These are phyloP conservation scores for Kluyveromyces siamensis DNA, from an alignment of 805 yeast species.

Conservation along the genomic window DNA sequence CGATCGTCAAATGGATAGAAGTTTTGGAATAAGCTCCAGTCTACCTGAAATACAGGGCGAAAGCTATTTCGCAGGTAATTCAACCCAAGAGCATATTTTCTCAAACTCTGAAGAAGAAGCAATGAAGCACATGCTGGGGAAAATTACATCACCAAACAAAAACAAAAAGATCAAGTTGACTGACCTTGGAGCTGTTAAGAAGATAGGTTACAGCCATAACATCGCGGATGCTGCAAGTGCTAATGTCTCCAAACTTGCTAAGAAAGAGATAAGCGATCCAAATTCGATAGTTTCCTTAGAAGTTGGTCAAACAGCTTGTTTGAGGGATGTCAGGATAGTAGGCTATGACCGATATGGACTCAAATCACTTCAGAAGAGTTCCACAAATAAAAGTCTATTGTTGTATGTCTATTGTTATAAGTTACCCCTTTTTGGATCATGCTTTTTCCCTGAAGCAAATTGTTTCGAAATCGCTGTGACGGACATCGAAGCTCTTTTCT, in stretches of 20 bases:
- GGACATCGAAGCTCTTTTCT: neutral
- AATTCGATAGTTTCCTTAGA: neutral
- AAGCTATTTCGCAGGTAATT: neutral
- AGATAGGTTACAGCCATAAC: neutral
- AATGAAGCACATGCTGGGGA: neutral
- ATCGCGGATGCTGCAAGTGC: neutral
- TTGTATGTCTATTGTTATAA: constrained; percentile 1
- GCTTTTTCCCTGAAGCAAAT: neutral
- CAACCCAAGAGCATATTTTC: neutral
- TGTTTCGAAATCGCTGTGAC: neutral
- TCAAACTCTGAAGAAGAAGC: too few species aligned
- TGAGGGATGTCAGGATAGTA: neutral
- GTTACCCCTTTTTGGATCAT: neutral
- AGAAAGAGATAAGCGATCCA: neutral
- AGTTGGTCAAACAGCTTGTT: neutral
- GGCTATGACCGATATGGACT: neutral
- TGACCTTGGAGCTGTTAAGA: neutral
- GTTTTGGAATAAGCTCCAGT: neutral
- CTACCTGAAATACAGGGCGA: neutral
- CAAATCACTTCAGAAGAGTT: too few species aligned
- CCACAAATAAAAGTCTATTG: neutral
- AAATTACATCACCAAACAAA: neutral
- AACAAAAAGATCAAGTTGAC: neutral
- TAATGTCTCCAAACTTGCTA: neutral
- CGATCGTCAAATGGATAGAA: neutral